Evolutionary conservation across 1,284 basidiomycete genomes (phyloP).

Genomic region (Waitea zeae): DNA sequence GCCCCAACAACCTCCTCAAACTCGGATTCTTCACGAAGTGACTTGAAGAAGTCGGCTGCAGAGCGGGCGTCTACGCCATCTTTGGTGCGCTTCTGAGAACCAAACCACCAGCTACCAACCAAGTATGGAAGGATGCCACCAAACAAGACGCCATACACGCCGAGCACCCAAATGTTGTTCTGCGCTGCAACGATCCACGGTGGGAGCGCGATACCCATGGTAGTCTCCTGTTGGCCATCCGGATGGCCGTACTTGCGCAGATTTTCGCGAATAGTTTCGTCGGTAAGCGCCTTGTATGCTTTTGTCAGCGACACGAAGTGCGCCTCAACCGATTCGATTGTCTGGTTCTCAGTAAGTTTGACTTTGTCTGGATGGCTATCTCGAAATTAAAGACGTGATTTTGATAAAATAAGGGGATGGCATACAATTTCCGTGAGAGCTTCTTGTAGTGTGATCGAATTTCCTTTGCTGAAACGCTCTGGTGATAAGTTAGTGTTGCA

Average conservation of each 20-base stretch:
- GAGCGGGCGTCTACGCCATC: conserved; percentile 79
- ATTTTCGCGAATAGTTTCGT: conserved; percentile 88
- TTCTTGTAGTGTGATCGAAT: conserved; percentile 96
- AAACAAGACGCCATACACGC: conserved; percentile 75
- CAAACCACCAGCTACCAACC: conserved; percentile 98
- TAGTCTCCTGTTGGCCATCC: conserved; percentile 88
- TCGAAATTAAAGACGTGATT: conserved; percentile 1
- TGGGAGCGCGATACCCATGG: conserved; percentile 93
- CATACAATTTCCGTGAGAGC: conserved; percentile 79
- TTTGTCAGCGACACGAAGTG: conserved; percentile 93
- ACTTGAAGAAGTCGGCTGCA: conserved; percentile 83
- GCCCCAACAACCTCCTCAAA: conserved; percentile 63
- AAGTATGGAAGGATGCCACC: conserved; percentile 76
- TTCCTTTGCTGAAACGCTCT: conserved; percentile 69
- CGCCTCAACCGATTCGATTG: conserved; percentile 76
- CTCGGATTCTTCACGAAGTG: conserved; percentile 64
- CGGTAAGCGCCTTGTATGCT: conserved; percentile 94
- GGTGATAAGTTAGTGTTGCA: conserved; percentile 1
- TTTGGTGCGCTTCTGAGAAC: conserved; percentile 79
- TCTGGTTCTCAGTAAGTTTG: conserved; percentile 68
- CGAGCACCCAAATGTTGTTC: conserved; percentile 86
- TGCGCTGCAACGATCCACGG: conserved; percentile 87
- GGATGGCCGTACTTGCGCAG: conserved; percentile 88
- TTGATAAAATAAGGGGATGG: conserved; percentile 8
- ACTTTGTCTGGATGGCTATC: conserved; percentile 94